Base-by-base conservation (phyloP, 257 asterid species). In the Echium plantagineum region DNA sequence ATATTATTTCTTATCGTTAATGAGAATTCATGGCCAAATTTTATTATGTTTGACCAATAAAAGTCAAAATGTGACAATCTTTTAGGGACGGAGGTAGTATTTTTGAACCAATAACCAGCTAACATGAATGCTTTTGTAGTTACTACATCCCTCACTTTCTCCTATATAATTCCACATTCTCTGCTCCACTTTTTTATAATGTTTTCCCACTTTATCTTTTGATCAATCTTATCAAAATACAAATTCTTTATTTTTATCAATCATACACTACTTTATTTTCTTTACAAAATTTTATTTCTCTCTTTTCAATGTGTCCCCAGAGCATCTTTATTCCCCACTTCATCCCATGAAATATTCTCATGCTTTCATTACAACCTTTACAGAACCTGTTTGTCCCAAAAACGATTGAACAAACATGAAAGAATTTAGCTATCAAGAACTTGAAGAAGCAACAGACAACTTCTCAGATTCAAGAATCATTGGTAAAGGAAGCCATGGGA, bases 401-500 rank as follows among this genome's bases (percentile, higher is more conserved):
- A 42, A 42, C 49, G 13, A 42, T 12, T 42, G 49, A 42, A 42
- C 2, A 42, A 42, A 42, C 59, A 78, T 87, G 85, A 55, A 76
- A 15, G 79, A 63, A 15, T 87, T 65, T 64, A 75, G 72, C 21
- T 67, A 78, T 5, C 66, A 78, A 70, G 80, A 79, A 49, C 76
- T 87, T 7, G 85, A 71, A 62, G 70, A 30, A 15, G 84, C 93
- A 12, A 83, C 96, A 0, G 69, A 72, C 0, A 66, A 71, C 31
- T 87, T 87, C 81, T 79, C 87, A 7, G 69, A 70, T 16, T 74
- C 87, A 35, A 69, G 67, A 31, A 30, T 87, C 1, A 66, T 85
- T 63, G 94, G 96, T 53, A 85, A 81, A 73, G 96, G 96, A 18
- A 83, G 96, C 81, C 96, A 87, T 59, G 96, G 96, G 17, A 58